Percentiles rank a stretch among this genome's conserved stretches.
These are phyloP conservation scores for Nectriaceae sp. DNA, from an alignment of 2,329 filamentous ascomycete genomes.

Conservation along the genomic window DNA sequence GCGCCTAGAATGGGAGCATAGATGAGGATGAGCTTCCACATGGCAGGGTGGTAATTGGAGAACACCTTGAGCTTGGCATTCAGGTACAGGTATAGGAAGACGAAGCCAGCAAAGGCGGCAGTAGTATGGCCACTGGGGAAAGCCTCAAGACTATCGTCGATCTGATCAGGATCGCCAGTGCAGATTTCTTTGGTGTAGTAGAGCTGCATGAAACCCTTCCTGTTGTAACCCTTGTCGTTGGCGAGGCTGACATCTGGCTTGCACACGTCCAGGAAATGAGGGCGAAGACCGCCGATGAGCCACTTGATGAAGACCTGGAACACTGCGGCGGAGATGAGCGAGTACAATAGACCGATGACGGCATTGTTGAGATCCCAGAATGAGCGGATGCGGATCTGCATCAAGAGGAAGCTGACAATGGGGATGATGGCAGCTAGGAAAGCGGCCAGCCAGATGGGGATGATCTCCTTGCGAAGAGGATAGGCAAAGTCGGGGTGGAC, in stretches of 20 bases:
- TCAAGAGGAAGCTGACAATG: slow-evolving; percentile 63
- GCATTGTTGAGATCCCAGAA: slow-evolving; percentile 75
- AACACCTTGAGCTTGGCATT: slow-evolving; percentile 80
- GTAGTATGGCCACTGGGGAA: slow-evolving; percentile 76
- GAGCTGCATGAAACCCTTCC: slow-evolving; percentile 55
- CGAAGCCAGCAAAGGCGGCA: slow-evolving; percentile 71
- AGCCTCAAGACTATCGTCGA: slow-evolving; percentile 70
- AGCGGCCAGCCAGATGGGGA: slow-evolving; percentile 72
- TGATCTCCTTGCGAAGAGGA: slow-evolving; percentile 67
- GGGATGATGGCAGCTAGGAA: slow-evolving; percentile 66
- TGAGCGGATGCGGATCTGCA: slow-evolving; percentile 68
- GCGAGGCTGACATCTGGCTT: slow-evolving; percentile 47
- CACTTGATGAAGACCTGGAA: slow-evolving; percentile 78
- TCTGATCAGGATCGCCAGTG: slow-evolving; percentile 63
- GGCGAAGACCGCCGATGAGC: slow-evolving; percentile 72
- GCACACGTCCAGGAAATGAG: slow-evolving; percentile 72
- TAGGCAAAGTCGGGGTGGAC: slow-evolving; percentile 73
- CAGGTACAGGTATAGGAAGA: slow-evolving; percentile 72
- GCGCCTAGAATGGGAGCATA: slow-evolving; percentile 70
- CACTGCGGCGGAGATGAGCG: slow-evolving; percentile 69
- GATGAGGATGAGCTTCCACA: slow-evolving; percentile 71
- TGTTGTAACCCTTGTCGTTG: slow-evolving; percentile 42
- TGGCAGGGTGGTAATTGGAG: slow-evolving; percentile 68
- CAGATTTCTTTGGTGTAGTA: slow-evolving; percentile 73
- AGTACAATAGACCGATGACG: slow-evolving; percentile 68